Conservation (phyloP, 257 asterid species). For the Solanum tarijense region DNA sequence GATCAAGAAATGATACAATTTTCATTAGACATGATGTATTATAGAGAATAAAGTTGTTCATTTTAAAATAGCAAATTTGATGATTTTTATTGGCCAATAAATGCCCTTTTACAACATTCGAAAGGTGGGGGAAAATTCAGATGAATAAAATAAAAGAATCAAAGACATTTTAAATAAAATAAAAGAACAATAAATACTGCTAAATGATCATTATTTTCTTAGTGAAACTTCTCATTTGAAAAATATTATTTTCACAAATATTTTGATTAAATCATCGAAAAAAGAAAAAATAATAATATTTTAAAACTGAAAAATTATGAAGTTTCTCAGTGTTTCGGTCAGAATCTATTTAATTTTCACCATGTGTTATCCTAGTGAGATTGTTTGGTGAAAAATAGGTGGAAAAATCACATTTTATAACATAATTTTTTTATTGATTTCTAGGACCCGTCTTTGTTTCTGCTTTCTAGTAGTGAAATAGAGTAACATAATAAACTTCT, state of each 20-base stretch:
- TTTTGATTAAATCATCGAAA: too few relatives aligned
- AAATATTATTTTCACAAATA: too few relatives aligned
- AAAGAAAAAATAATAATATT: too few relatives aligned
- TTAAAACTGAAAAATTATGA: too few relatives aligned
- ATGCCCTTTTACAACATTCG: neutral
- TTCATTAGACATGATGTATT: neutral
- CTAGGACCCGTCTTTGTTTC: neutral
- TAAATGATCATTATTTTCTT: neutral
- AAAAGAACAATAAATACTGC: neutral
- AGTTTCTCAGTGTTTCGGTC: neutral
- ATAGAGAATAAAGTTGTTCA: neutral
- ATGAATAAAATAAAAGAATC: neutral
- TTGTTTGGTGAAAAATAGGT: neutral
- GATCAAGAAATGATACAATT: neutral
- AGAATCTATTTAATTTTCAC: neutral
- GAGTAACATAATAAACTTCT: neutral
- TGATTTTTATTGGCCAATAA: neutral
- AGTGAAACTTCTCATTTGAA: neutral
- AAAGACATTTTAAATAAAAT: neutral
- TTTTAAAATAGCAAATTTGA: neutral
- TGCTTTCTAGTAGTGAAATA: neutral
- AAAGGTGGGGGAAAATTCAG: neutral
- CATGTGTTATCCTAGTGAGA: neutral
- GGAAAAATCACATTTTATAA: neutral
- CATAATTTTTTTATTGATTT: neutral